A percentile compares a stretch with the other conserved stretches of the same genome.
phyloP scores from a whole-genome alignment of 805 yeast species.

The Jamesozyma spencerorum region DNA sequence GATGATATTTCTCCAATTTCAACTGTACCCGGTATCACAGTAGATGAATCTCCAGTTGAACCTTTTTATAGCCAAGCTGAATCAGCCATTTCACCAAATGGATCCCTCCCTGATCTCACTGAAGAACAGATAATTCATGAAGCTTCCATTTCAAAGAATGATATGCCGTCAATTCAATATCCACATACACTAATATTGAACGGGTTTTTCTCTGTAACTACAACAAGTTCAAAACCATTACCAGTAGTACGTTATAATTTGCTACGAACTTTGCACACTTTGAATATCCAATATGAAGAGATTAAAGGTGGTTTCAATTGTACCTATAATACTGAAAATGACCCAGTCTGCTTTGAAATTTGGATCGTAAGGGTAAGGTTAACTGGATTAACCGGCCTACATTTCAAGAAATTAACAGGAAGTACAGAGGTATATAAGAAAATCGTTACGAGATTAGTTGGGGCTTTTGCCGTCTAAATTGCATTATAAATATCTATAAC shows the following conservation, averaged over 20 bases:
- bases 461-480: conserved; percentile 35
- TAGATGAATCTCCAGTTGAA: no score
- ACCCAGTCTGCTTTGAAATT: conserved; percentile 69
- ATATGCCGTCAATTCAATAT: conserved; percentile 90
- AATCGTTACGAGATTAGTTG: conserved; percentile 74
- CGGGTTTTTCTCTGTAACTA: conserved; percentile 90
- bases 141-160: conserved; percentile 48
- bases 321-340: conserved; percentile 44
- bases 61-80: not conserved
- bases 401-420: conserved; percentile 86
- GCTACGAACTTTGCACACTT: conserved; percentile 59
- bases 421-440: conserved; percentile 93
- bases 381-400: conserved; percentile 85
- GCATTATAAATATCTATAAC: no score
- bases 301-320: conserved; percentile 94
- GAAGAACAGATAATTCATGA: conserved; percentile 40
- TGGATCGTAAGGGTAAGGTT: conserved; percentile 87
- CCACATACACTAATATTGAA: conserved; percentile 83
- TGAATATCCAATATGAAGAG: conserved; percentile 74
- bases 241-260: conserved; percentile 80
- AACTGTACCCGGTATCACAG: no score
- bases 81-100: not conserved
- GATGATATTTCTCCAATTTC: no score
- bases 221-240: conserved; percentile 85
- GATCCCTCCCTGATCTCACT: conserved; percentile 11